Evolutionary conservation across 192 early-diverging fungal genomes (phyloP).

Genomic region (Backusella tuberculispora): DNA sequence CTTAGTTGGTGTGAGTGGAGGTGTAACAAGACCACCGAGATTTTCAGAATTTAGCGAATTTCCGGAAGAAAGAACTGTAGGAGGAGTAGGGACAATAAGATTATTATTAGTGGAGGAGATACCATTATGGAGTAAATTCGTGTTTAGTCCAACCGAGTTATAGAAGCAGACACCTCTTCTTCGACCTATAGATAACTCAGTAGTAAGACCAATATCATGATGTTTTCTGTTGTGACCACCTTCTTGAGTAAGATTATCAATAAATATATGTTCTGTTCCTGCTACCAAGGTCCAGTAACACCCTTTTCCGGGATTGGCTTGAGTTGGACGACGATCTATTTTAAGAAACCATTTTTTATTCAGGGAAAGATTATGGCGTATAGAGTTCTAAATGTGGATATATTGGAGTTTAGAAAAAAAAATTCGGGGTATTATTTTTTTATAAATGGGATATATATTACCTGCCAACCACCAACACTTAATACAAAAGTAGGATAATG

Average conservation of each 20-base stretch:
- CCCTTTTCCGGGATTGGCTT: constrained; percentile 68
- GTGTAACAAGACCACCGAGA: background rate
- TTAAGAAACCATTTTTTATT: constrained; percentile 79
- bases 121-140: background rate
- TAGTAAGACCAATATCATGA: constrained; percentile 30
- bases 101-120: background rate
- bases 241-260: constrained; percentile 34
- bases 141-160: background rate
- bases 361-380: constrained; percentile 88
- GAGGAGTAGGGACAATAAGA: too few relatives aligned
- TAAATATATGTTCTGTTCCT: constrained; percentile 37
- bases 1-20: background rate
- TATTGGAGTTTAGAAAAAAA: constrained; percentile 28
- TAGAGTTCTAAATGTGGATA: constrained; percentile 83
- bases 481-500: constrained; percentile 71
- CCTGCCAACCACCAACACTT: constrained; percentile 77
- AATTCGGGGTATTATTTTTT: constrained; percentile 3
- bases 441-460: constrained; percentile 33
- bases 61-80: background rate
- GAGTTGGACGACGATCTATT: constrained; percentile 63
- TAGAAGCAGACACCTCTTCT: constrained; percentile 8
- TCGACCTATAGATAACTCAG: constrained; percentile 23
- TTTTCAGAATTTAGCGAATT: background rate
- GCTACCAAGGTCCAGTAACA: constrained; percentile 65
- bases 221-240: constrained; percentile 26